A percentile compares a stretch with the other conserved stretches of the same genome.
Evolutionary conservation across 305 asterid genomes (phyloP).

Genomic region (Fraxinus platypoda): DNA sequence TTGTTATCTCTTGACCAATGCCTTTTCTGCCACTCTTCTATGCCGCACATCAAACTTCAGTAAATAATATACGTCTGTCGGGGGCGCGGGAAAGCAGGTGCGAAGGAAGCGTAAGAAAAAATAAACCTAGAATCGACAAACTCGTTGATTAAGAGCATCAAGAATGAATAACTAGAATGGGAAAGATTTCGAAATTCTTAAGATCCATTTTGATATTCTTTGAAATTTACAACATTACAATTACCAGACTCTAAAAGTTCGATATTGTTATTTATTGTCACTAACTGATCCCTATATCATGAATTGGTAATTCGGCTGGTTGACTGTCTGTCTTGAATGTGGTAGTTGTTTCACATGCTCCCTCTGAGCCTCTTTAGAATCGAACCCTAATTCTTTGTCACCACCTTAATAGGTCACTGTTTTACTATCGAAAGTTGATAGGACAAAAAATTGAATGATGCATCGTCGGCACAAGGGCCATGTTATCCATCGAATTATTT

Average conservation of each 20-base stretch:
- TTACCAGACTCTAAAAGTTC: not conserved
- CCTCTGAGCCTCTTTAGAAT: not conserved
- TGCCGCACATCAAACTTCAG: constrained; percentile 22
- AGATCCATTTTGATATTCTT: not conserved
- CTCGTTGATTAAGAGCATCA: not conserved
- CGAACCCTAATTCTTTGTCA: not conserved
- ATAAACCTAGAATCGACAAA: not conserved
- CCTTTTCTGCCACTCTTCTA: constrained; percentile 36
- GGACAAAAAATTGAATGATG: not conserved
- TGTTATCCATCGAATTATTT: not conserved
- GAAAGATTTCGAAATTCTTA: not conserved
- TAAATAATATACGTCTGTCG: not conserved
- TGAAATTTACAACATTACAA: not conserved
- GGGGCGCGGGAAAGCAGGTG: not conserved
- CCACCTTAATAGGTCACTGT: not conserved
- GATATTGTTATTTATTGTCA: not conserved
- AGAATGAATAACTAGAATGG: not conserved
- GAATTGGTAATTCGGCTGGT: not conserved
- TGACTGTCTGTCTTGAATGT: not conserved
- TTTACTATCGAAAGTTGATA: not conserved
- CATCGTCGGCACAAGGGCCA: not conserved
- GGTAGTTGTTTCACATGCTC: not conserved
- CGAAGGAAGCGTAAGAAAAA: not conserved
- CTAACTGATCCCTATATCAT: not conserved
- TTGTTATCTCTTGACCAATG: constrained; percentile 60